Conservation (phyloP, 2,329 filamentous ascomycete genomes). For the Zasmidium cellare region DNA sequence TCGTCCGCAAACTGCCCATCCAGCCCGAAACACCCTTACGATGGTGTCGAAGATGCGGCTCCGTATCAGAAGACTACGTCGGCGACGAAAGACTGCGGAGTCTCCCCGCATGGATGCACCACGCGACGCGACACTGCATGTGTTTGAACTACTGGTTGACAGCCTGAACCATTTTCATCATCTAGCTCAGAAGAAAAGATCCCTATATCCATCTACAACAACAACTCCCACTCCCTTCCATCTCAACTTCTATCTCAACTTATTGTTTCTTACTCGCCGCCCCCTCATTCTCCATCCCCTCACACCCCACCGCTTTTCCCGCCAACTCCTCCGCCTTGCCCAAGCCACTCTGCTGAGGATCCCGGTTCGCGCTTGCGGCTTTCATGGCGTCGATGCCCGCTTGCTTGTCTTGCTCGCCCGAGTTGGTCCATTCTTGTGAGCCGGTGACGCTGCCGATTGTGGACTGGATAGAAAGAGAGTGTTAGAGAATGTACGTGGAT, state of each 20-base stretch:
- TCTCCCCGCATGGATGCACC: constrained; percentile 30
- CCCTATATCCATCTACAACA: too few species aligned
- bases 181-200: too few species aligned
- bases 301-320: constrained; percentile 64
- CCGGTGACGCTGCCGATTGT: constrained; percentile 63
- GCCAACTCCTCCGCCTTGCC: constrained; percentile 66
- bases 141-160: constrained; percentile 33
- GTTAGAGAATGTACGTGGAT: background rate
- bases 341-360: constrained; percentile 55
- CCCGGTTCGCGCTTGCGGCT: constrained; percentile 57
- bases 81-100: constrained; percentile 21
- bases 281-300: constrained; percentile 68
- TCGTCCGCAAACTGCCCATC: constrained; percentile 54
- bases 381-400: constrained; percentile 65
- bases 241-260: too few species aligned
- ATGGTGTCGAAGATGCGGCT: constrained; percentile 47
- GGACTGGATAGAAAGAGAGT: constrained; percentile 41
- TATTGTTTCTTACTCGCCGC: constrained; percentile 44
- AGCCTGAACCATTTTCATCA: constrained; percentile 8
- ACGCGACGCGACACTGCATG: constrained; percentile 33
- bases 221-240: too few species aligned
- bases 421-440: constrained; percentile 62
- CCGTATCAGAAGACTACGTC: constrained; percentile 48
- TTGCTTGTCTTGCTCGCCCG: constrained; percentile 64
- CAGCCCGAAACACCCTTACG: constrained; percentile 35